phyloP scores from a whole-genome alignment of 305 asterid species.

The Fraxinus platypoda region DNA sequence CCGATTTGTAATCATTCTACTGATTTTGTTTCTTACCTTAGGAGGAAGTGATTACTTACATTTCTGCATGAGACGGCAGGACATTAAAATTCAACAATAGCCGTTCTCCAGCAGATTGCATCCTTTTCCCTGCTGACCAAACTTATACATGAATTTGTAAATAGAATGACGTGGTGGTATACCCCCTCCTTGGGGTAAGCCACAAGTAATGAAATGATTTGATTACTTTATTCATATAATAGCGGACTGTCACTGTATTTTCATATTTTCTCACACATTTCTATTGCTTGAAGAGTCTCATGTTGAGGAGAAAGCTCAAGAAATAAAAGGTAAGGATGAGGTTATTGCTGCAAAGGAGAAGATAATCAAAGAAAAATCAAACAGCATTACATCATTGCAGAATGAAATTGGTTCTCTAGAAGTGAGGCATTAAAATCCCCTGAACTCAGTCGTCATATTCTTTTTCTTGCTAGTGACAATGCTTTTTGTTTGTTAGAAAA shows the following conservation, averaged over 20 bases:
- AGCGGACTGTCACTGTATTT: not conserved
- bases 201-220: not conserved
- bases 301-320: conserved; percentile 60
- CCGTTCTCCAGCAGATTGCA: not conserved
- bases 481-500: conserved; percentile 26
- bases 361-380: conserved; percentile 57
- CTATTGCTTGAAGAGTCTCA: conserved; percentile 46
- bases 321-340: conserved; percentile 58
- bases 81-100: not conserved
- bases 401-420: conserved; percentile 62
- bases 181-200: not conserved
- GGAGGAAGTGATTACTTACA: not conserved
- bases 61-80: not conserved
- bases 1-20: not conserved
- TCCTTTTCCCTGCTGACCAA: not conserved
- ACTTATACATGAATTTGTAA: not conserved
- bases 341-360: conserved; percentile 61
- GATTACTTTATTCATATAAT: not conserved
- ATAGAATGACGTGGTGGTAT: not conserved
- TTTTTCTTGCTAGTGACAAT: conserved; percentile 2
- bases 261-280: conserved; percentile 11
- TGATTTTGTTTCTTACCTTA: not conserved
- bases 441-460: not conserved
- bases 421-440: conserved; percentile 44
- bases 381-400: conserved; percentile 54